Evolutionary conservation across 495 filamentous ascomycete genomes (phyloP), one percentile per base, ranked within the genome.

Genomic region (Parathielavia hyrcaniae): DNA sequence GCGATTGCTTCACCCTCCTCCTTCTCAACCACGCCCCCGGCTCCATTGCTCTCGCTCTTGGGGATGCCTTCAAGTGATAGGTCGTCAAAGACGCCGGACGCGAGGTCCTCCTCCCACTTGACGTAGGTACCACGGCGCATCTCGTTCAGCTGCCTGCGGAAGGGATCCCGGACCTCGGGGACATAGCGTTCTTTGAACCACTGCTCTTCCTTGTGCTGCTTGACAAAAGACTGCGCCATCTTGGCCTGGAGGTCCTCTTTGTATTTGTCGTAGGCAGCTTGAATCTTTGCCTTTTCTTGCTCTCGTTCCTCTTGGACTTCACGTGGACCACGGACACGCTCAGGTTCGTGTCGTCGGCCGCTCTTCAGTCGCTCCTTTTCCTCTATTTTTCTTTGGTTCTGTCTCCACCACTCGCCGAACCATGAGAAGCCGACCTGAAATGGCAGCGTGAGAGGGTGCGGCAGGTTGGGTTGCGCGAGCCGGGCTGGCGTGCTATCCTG

Each of bases 161-260:
- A 79, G 1, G 75, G 71, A 60, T 89, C 86, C 35, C 85, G 76
- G 53, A 88, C 81, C 53, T 93, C 90, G 5, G 90, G 81, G 55
- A 93, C 81, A 64, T 99, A 99, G 50, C 89, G 86, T 72, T 99
- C 93, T 60, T 86, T 90, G 74, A 99, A 99, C 93, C 93, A 99
- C 65, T 97, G 92, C 62, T 97, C 93, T 14, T 80, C 79, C 65
- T 93, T 95, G 69, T 97, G 93, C 49, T 88, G 84, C 32, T 86
- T 83, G 20, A 99, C 93, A 65, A 99, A 97, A 2, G 78, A 77
- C 58, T 87, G 81, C 0, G 91, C 89, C 84, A 97, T 90, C 66
- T 90, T 92, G 10, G 89, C 82, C 69, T 96, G 90, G 8, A 97
- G 78, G 43, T 96, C 91, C 69, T 93, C 89, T 67, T 96, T 97